Evolutionary conservation across 2,329 filamentous ascomycete genomes (phyloP).

Genomic region (Trichocomaceae sp.): DNA sequence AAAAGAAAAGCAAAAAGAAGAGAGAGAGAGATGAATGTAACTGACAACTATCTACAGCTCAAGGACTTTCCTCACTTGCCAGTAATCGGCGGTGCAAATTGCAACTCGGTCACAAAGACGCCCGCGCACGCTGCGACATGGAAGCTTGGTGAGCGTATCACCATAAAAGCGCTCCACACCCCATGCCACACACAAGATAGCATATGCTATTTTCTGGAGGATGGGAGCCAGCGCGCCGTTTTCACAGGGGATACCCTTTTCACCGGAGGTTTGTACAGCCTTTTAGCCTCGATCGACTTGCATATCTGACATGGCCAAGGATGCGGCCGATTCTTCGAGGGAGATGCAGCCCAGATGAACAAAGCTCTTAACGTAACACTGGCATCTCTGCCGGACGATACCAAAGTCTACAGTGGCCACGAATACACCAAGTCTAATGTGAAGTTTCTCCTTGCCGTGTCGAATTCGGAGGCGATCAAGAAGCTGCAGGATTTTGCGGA

Average conservation of each 20-base stretch:
- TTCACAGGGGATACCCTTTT: slow-evolving; percentile 97
- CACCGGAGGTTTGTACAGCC: slow-evolving; percentile 51
- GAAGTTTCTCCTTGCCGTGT: slow-evolving; percentile 75
- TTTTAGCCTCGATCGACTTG: not conserved
- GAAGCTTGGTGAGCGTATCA: slow-evolving; percentile 71
- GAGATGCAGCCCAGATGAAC: slow-evolving; percentile 83
- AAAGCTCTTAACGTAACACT: slow-evolving; percentile 82
- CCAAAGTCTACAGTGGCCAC: slow-evolving; percentile 87
- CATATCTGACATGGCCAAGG: slow-evolving; percentile 39
- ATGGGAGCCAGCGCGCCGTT: slow-evolving; percentile 65
- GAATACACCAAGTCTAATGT: slow-evolving; percentile 98
- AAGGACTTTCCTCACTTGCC: slow-evolving; percentile 57
- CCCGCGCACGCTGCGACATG: slow-evolving; percentile 71
- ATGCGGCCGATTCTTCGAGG: slow-evolving; percentile 95
- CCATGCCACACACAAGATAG: slow-evolving; percentile 98
- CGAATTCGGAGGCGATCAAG: slow-evolving; percentile 67
- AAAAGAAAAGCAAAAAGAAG: no score
- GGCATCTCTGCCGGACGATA: slow-evolving; percentile 76
- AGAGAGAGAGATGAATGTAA: no score
- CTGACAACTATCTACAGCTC: slow-evolving; percentile 29
- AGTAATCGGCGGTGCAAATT: slow-evolving; percentile 84
- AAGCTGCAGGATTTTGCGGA: slow-evolving; percentile 71
- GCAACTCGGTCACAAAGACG: slow-evolving; percentile 69
- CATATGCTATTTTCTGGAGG: slow-evolving; percentile 89
- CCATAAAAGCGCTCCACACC: slow-evolving; percentile 79